Percentiles rank a stretch among this genome's conserved stretches.
Evolutionary conservation across 164 flowering plant species (phyloP).

Genomic region (Hamamelis virginiana): DNA sequence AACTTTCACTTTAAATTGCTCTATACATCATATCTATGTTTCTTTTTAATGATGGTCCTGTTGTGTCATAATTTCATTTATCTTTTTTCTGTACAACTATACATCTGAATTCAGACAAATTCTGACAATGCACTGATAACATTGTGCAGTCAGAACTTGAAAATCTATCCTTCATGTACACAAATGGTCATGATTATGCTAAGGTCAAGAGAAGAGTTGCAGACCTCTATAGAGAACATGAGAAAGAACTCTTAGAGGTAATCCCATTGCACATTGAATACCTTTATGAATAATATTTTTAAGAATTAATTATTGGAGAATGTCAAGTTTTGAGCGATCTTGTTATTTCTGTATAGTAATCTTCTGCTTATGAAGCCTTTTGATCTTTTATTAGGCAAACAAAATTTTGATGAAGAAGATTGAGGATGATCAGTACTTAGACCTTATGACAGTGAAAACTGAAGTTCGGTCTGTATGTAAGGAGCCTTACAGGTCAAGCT

Average conservation of each 20-base stretch:
- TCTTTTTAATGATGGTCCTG: not conserved
- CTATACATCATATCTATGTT: not conserved
- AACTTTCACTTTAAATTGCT: not conserved
- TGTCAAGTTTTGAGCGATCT: not conserved
- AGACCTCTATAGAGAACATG: constrained; percentile 79
- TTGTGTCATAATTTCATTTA: not conserved
- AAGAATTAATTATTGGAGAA: not conserved
- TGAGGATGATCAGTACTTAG: constrained; percentile 84
- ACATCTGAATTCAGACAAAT: not conserved
- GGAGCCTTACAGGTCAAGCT: constrained; percentile 91
- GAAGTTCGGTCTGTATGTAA: constrained; percentile 82
- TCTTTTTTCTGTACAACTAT: not conserved
- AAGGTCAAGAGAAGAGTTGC: constrained; percentile 71
- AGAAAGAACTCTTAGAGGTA: constrained; percentile 90
- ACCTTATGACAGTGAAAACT: constrained; percentile 70
- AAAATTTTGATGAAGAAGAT: constrained; percentile 72
- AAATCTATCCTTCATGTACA: constrained; percentile 93
- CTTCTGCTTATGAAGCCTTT: not conserved
- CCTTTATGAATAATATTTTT: not conserved
- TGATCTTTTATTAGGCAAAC: constrained; percentile 59
- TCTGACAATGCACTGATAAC: constrained; percentile 4
- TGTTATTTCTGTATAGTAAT: not conserved
- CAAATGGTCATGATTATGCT: constrained; percentile 80
- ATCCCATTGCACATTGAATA: not conserved
- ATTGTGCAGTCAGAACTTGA: constrained; percentile 91